A percentile compares a stretch with the other conserved stretches of the same genome.
Evolutionary conservation across 2,329 filamentous ascomycete species (phyloP).

Genomic region (Xylariaceae sp.): DNA sequence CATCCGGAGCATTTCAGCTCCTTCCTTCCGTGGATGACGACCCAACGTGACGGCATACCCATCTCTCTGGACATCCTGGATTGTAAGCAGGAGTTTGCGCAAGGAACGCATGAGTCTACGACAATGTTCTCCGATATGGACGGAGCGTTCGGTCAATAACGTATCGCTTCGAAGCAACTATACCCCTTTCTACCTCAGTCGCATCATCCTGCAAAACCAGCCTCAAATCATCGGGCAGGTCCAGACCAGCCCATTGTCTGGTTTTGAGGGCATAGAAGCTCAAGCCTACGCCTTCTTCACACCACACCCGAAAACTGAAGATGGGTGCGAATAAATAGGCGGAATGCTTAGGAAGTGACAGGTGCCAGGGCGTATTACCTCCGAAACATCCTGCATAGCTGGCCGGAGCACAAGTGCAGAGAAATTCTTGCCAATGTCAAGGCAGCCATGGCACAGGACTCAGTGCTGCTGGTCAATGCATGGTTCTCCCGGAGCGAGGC

Average conservation of each 20-base stretch:
- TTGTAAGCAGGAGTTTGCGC: conserved; percentile 11
- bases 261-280: conserved; percentile 13
- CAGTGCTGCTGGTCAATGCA: conserved; percentile 14
- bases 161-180: conserved; percentile 9
- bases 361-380: conserved; percentile 17
- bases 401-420: conserved; percentile 9
- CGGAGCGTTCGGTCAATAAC: conserved; percentile 18
- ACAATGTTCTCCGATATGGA: conserved; percentile 18
- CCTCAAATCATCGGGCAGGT: conserved; percentile 11
- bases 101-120: conserved; percentile 3
- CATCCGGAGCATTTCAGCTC: conserved; percentile 5
- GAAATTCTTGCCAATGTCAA: conserved; percentile 14
- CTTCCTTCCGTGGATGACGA: conserved; percentile 14
- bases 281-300: conserved; percentile 16
- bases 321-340: not conserved
- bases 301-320: conserved; percentile 5
- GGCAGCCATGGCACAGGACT: conserved; percentile 10
- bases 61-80: conserved; percentile 14
- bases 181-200: conserved; percentile 14
- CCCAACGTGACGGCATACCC: conserved; percentile 10
- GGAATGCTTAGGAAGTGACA: no score
- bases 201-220: conserved; percentile 18
- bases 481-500: conserved; percentile 12
- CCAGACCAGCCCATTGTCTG: conserved; percentile 11
- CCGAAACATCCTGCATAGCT: conserved; percentile 15